Evolutionary conservation across 768 basidiomycete genomes (phyloP), one percentile per base, ranked within the genome.

Genomic region (Boletus vinaceobasis): DNA sequence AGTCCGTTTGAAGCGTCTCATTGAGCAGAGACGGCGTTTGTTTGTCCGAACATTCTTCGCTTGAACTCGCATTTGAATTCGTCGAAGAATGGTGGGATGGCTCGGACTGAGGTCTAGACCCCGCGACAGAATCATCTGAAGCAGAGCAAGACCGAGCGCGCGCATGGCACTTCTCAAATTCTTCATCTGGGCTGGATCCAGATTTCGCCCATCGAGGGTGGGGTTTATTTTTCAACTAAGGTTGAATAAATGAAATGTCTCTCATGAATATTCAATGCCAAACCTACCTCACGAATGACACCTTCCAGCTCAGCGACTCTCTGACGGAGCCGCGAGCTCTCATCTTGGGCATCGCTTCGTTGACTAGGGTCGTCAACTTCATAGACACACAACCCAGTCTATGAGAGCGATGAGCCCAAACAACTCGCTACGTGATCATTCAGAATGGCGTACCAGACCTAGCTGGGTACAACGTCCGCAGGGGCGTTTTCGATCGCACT

Each of bases 351-450:
- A 47, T 73, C 66, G 13, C 71, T 73, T 63, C 81, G 77, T 68
- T 83, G 80, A 56, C 69, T 81, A 26, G 86, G 85, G 62, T 89
- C 87, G 62, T 91, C 89, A 7, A 91, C 82, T 67, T 93, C 88
- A 61, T 93, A 93, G 10, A 91, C 86, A 65, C 90, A 93, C 5
- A 90, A 75, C 1, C 88, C 89, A 45, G 87, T 90, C 87, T 89
- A 58, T 40, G 35, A 38, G 19, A 45, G 13, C 26, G 17, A 48
- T 58, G 21, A 54, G 46, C 29, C 17, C 35, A n/a, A 19, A 43
- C 60, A 63, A 50, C 62, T 50, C 35, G 60, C 62, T 26, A 67
- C 35, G 46, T 62, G 51, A 69, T 59, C 63, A 67, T 49, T 67
- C 59, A 53, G 61, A 60, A 32, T 65, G 59, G 48, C 73, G 55